Conservation (phyloP, 495 filamentous ascomycete species). For the Trichocladium antarcticum region DNA sequence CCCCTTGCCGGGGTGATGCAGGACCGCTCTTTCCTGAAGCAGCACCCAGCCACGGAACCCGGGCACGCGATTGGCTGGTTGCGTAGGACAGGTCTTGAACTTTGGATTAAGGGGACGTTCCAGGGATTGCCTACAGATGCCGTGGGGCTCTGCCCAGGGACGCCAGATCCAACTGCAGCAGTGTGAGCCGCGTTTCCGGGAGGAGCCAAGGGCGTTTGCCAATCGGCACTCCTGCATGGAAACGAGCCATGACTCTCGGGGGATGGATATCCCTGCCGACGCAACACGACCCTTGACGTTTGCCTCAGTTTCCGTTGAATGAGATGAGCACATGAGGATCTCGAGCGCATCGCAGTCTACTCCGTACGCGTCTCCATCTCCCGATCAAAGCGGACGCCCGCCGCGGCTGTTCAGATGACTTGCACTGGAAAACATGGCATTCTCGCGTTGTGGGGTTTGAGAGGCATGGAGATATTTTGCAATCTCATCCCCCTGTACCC, state of each 20-base stretch:
- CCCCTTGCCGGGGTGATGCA: conserved; percentile 9
- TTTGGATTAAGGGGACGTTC: conserved; percentile 21
- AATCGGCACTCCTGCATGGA: not conserved
- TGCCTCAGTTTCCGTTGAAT: too few relatives aligned
- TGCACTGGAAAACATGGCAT: not conserved
- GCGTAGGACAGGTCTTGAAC: conserved; percentile 10
- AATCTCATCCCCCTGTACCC: conserved; percentile 2
- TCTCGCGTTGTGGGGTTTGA: not conserved
- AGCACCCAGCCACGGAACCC: conserved; percentile 10
- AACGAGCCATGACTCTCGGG: not conserved
- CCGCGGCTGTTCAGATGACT: too few relatives aligned
- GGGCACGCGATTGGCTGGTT: conserved; percentile 14
- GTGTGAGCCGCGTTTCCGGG: conserved; percentile 3
- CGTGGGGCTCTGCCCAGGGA: conserved; percentile 10
- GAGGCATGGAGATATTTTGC: not conserved
- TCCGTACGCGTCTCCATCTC: too few relatives aligned
- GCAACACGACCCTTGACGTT: not conserved
- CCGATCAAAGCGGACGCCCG: too few relatives aligned
- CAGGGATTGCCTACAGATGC: conserved; percentile 10
- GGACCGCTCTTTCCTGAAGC: conserved; percentile 19
- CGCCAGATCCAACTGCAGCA: not conserved
- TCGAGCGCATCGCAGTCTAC: too few relatives aligned
- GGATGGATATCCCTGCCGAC: not conserved
- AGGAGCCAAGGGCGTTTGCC: not conserved
- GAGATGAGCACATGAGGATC: too few relatives aligned